phyloP scores from a whole-genome alignment of 768 basidiomycete genomes.

The Lactifluus pinguis region DNA sequence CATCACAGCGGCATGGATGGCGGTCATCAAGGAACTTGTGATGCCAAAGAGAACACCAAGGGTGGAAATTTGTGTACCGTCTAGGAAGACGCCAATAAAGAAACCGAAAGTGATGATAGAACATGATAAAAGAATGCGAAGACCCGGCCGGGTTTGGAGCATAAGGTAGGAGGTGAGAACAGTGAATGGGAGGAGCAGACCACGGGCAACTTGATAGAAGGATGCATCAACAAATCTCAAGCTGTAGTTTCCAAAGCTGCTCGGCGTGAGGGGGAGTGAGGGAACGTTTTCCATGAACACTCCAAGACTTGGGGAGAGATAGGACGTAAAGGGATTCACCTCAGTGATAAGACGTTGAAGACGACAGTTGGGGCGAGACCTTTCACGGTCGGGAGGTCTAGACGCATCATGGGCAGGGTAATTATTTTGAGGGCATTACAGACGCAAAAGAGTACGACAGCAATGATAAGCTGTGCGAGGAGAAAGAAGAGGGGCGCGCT shows the following conservation, averaged over 20 bases:
- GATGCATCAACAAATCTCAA: conserved; percentile 92
- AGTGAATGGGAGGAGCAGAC: conserved; percentile 89
- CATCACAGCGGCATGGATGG: conserved; percentile 89
- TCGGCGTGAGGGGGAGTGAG: background rate
- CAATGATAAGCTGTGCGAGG: conserved; percentile 70
- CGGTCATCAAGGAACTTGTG: conserved; percentile 76
- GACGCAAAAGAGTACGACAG: conserved; percentile 63
- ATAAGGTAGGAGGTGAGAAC: conserved; percentile 77
- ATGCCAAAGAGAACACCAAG: conserved; percentile 77
- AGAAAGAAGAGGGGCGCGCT: conserved; percentile 80
- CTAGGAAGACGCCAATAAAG: conserved; percentile 80
- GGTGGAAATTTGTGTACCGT: conserved; percentile 47
- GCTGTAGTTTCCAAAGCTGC: conserved; percentile 81
- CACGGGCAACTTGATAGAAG: conserved; percentile 93
- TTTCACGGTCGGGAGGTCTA: conserved; percentile 58
- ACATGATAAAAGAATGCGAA: conserved; percentile 67
- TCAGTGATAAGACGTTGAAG: conserved; percentile 76
- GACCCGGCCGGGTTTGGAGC: conserved; percentile 67
- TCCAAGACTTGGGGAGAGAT: conserved; percentile 5
- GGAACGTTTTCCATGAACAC: background rate
- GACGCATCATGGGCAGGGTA: conserved; percentile 47
- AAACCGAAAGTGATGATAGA: conserved; percentile 84
- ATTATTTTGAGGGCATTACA: conserved; percentile 55
- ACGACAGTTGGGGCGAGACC: conserved; percentile 67
- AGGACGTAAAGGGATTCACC: conserved; percentile 32